phyloP scores from a whole-genome alignment of 371 early-diverging fungal species.

The Cokeromyces recurvatus region DNA sequence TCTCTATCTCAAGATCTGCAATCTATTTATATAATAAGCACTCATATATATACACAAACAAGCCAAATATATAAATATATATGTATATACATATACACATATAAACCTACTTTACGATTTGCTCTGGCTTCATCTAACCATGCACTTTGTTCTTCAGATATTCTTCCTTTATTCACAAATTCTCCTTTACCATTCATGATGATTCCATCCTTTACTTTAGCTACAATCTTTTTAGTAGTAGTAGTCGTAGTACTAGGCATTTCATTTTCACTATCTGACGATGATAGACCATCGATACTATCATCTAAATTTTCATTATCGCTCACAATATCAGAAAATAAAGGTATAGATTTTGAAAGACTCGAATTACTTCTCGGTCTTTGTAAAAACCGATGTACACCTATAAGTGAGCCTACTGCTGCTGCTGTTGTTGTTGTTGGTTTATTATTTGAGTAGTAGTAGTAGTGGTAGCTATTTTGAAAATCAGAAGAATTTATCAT shows the following conservation, averaged over 20 bases:
- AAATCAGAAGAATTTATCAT: too few species aligned
- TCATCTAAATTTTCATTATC: conserved; percentile 16
- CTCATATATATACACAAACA: too few species aligned
- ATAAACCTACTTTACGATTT: conserved; percentile 17
- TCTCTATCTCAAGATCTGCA: conserved; percentile 50
- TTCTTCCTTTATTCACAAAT: conserved; percentile 30
- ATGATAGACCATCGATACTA: conserved; percentile 24
- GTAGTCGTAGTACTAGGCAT: conserved; percentile 9
- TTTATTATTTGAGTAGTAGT: conserved; percentile 16
- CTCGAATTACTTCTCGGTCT: conserved; percentile 28
- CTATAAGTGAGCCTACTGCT: conserved; percentile 11
- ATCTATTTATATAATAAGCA: conserved; percentile 30
- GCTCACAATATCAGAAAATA: conserved; percentile 11
- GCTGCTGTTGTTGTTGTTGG: conserved; percentile 7
- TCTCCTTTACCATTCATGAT: conserved; percentile 50
- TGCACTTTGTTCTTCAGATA: conserved; percentile 13
- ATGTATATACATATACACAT: background rate
- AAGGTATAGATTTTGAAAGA: conserved; percentile 19
- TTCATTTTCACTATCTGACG: conserved; percentile 17
- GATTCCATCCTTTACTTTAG: conserved; percentile 40
- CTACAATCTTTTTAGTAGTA: conserved; percentile 45
- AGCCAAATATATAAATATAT: background rate
- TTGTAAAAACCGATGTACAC: conserved; percentile 22
- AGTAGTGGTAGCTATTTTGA: conserved; percentile 2
- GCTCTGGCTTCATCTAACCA: conserved; percentile 35